A percentile compares a stretch with the other conserved stretches of the same genome.
phyloP scores from a whole-genome alignment of 129 eudicot genomes.

The Escallonia herrerae region DNA sequence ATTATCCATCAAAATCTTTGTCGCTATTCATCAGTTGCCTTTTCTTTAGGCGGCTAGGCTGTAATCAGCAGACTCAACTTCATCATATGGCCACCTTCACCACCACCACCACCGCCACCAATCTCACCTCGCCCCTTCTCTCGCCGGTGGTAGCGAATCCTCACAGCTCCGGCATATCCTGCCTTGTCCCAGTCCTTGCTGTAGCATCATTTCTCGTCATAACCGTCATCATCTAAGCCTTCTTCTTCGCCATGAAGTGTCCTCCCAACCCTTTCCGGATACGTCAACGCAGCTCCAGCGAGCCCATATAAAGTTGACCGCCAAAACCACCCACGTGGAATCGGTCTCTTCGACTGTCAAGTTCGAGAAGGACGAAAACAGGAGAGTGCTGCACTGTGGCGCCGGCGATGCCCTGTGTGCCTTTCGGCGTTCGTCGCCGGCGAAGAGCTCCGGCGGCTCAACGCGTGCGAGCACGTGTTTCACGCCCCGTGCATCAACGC shows the following conservation, averaged over 20 bases:
- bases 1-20: too few relatives aligned
- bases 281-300: slow-evolving; percentile 9
- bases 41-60: too few relatives aligned
- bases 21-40: too few relatives aligned
- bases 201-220: slow-evolving; percentile 16
- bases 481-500: slow-evolving; percentile 31
- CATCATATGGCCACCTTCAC: not conserved
- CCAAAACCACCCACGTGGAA: slow-evolving; percentile 3
- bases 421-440: slow-evolving; percentile 33
- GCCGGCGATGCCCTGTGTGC: slow-evolving; percentile 42
- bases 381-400: not conserved
- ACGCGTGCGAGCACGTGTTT: slow-evolving; percentile 29
- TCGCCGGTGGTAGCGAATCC: slow-evolving; percentile 14
- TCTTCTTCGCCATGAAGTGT: slow-evolving; percentile 23
- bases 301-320: not conserved
- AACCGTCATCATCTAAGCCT: slow-evolving; percentile 24
- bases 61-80: not conserved
- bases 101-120: slow-evolving; percentile 15
- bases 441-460: slow-evolving; percentile 28
- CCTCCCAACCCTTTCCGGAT: slow-evolving; percentile 18
- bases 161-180: slow-evolving; percentile 10
- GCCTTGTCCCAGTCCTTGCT: slow-evolving; percentile 15
- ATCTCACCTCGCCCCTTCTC: slow-evolving; percentile 20
- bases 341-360: slow-evolving; percentile 14
- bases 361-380: slow-evolving; percentile 12